Conservation (phyloP, 148 eudicot species). For the Rhododendron simsii region DNA sequence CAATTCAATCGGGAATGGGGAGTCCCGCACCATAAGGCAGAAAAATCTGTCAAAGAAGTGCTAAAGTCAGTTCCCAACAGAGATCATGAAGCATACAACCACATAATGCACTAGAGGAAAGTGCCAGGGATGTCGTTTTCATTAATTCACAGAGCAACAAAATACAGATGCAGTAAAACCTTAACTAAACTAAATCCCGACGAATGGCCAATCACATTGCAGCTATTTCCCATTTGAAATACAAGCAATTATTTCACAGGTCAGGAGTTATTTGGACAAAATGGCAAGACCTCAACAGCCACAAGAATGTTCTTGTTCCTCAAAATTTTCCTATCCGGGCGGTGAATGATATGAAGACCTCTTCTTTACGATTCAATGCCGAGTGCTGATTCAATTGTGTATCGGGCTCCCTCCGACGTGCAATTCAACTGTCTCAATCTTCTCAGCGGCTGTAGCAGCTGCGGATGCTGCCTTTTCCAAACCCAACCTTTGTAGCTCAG, state of each 20-base stretch:
- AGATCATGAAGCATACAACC: neutral
- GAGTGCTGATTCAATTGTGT: neutral
- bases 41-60: neutral
- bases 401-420: neutral
- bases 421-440: slow-evolving; percentile 30
- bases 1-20: no score
- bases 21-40: no score
- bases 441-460: slow-evolving; percentile 77
- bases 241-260: neutral
- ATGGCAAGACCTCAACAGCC: neutral
- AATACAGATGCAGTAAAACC: neutral
- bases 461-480: slow-evolving; percentile 74
- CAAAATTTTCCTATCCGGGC: neutral
- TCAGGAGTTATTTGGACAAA: neutral
- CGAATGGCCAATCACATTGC: neutral
- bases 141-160: neutral
- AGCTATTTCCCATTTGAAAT: neutral
- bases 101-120: neutral
- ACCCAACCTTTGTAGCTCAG: slow-evolving; percentile 60
- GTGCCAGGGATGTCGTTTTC: no score
- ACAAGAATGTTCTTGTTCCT: neutral
- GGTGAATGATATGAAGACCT: neutral
- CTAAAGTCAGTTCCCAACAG: no score
- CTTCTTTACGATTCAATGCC: neutral
- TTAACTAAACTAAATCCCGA: neutral